Evolutionary conservation across 345 rosid species (phyloP), one percentile per base, ranked within the genome.

Genomic region (Gossypium thurberi): DNA sequence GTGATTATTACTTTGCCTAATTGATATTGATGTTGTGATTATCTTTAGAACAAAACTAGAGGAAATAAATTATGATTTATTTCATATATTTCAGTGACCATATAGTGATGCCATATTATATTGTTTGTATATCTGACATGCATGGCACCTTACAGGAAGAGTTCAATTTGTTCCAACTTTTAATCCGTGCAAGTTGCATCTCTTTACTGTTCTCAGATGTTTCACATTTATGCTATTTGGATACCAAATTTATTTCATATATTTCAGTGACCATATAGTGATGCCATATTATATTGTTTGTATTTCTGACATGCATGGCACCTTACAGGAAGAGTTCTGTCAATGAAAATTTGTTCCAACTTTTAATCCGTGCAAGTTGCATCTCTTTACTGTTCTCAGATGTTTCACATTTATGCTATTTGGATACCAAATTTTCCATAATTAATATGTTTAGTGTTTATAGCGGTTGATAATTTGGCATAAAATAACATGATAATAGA

Each of bases 1-100:
- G 62, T 74, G 70, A 26, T 57, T 63, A 56, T 26, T 43, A 51
- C 75, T 43, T 67, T 48, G 57, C 46, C 46, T 3, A 18, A 55
- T 55, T 20, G 25, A 55, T 20, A 55, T n/a, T 64, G 8, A 57
- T 70, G 40, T 75, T 59, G 60, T 17, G 52, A 46, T 53, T 28
- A n/a, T 46, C 56, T 72, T 72, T 56, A 14, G 46, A 62, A 33
- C 37, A 23, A 15, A 76, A 13, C 42, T 21, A 63, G 56, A 42
- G 40, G 44, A 52, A 68, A 51, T 51, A 43, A 63, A 18, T 46
- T 20, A 12, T 37, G 48, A 20, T 55, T 0, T 33, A 70, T 70
- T 59, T 59, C 14, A 63, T 62, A 20, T 63, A 20, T 40, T 73
- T 63, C 20, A 10, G 47, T 37, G 26, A 58, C 52, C 12, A n/a